Base-by-base conservation (phyloP, 192 early-diverging fungal genomes). In the Lobosporangium transversale region DNA sequence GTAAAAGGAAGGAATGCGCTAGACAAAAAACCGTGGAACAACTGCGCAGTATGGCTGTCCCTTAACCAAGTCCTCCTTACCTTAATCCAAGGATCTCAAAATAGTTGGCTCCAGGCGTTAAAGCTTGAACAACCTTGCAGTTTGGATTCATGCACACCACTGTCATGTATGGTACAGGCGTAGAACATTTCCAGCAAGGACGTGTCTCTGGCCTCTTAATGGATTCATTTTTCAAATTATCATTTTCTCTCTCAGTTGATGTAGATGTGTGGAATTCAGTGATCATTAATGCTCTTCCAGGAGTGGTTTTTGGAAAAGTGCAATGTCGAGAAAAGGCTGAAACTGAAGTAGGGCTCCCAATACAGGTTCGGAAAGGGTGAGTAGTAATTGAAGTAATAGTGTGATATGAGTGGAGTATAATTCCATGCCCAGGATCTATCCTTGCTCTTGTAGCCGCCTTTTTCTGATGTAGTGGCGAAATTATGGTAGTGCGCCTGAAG, bases 111-210 rank as follows among this genome's bases (percentile, higher is more conserved):
- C 73, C 64, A 24, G 73, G 73, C 0, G 73, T 58, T 2, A 67
- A 20, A 24, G 73, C 50, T 36, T 76, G 73, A 27, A 76, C 73
- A 11, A 62, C 63, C 23, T 62, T 76, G 47, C 73, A 76, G 32
- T 56, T 53, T 21, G 64, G 47, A 52, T 67, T 76, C 30, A 53
- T 30, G 47, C 73, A 76, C 5, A 58, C 15, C 7, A 67, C 26
- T 24, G 58, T 58, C 45, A 76, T 15, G 33, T 49, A 76, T 2
- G 73, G 73, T 11, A 76, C 58, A 4, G 73, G 45, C 30, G 62
- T 60, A 0, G 57, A 42, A 32, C 73, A 76, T 52, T 67, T 76
- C 64, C 64, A 76, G 42, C 73, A 76, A 4, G 58, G 23, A 14
- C 73, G 73, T n/a, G 63, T 62, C n/a, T 54, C 63, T 18, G 73